Evolutionary conservation across 2,329 filamentous ascomycete species (phyloP), one percentile per base, ranked within the genome.

Genomic region (Ascochyta viciae-villosae): DNA sequence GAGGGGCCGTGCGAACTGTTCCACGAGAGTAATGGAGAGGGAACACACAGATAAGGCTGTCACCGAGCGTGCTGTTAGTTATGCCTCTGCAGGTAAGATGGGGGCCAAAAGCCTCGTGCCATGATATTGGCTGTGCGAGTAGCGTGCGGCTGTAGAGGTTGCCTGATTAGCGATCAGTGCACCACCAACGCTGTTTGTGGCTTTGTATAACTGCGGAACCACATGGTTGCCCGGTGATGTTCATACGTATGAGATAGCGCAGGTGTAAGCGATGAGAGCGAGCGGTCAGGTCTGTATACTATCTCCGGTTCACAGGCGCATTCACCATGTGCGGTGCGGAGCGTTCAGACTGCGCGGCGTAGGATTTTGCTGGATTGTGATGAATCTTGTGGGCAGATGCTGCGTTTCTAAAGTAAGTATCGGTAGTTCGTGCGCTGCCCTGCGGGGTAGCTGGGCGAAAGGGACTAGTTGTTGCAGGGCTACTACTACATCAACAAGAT

Each of bases 141-240:
- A 34, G 9, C 16, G n/a, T 50, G 42, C 41, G 29, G 42, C 41
- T 56, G 47, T 50, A 45, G n/a, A 12, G 26, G 24, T n/a, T 39
- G n/a, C 37, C 42, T 31, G 2, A 8, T 26, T 35, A 13, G 19
- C 12, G 5, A n/a, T 27, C 42, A 42, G 43, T 16, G 23, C 24
- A 24, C 12, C 23, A 38, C 29, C 19, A 19, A 23, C 12, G 38
- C 48, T 51, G 38, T 47, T 22, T 8, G 31, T 44, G 26, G 54
- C 43, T 22, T 51, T 22, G 27, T 26, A 38, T 22, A 24, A 42
- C 33, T 15, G 19, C 8, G 24, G 24, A 34, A 4, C 38, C 13
- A 26, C 48, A 44, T 48, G 4, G n/a, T 23, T 49, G 38, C 39
- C 48, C 44, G 26, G 15, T 13, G 37, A 7, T 27, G 22, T 39